phyloP scores from a whole-genome alignment of 176 grass and related monocot genomes.

The Rhynchospora breviuscula region DNA sequence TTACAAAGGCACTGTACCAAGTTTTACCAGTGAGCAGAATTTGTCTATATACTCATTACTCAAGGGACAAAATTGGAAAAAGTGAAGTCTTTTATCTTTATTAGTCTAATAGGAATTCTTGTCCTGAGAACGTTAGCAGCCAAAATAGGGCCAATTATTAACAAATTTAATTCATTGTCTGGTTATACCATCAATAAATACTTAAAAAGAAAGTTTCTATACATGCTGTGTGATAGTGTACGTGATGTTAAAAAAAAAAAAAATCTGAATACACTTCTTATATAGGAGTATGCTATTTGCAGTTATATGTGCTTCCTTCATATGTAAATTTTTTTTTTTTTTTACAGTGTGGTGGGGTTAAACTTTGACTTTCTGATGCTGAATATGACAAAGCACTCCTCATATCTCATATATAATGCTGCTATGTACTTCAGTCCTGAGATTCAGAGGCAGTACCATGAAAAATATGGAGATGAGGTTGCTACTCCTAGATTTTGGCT shows the following conservation, averaged over 20 bases:
- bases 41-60: background rate
- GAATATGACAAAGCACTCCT: constrained; percentile 94
- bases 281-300: background rate
- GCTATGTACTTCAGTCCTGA: constrained; percentile 66
- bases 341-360: constrained; percentile 81
- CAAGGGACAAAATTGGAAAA: background rate
- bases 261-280: background rate
- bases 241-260: background rate
- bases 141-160: background rate
- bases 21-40: background rate
- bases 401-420: constrained; percentile 87
- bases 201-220: background rate
- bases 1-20: background rate
- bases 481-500: constrained; percentile 4
- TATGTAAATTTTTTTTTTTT: constrained; percentile 35
- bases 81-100: background rate
- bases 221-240: background rate
- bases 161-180: background rate
- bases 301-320: background rate
- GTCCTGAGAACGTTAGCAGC: background rate
- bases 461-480: constrained; percentile 83
- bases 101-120: background rate
- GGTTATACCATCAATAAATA: background rate
- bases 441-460: constrained; percentile 83
- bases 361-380: constrained; percentile 92